A percentile compares a stretch with the other conserved stretches of the same genome.
Conservation (phyloP, 495 filamentous ascomycete species). For the Peziza echinospora region DNA sequence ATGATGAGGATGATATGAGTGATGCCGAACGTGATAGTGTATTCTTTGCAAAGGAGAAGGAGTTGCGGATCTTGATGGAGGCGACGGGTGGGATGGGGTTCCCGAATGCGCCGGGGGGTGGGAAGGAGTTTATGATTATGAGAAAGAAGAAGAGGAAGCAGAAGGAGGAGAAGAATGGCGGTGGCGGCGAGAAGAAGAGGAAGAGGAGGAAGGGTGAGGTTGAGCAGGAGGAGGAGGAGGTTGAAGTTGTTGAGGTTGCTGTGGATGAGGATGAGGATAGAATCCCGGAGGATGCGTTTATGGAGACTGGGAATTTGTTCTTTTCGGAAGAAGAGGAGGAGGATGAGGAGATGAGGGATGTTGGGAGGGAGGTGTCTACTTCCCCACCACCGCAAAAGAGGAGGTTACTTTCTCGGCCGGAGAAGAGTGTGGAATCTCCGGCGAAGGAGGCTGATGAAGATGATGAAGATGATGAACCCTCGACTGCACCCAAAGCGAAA, state of each 20-base stretch:
- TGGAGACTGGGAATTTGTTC: not conserved
- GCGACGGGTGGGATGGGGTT: not conserved
- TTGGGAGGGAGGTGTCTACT: no score
- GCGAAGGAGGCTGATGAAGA: no score
- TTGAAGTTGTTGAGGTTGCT: not conserved
- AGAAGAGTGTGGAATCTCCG: no score
- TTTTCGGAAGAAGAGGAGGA: slow-evolving; percentile 15
- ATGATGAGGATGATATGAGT: slow-evolving; percentile 21
- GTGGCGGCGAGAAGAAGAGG: not conserved
- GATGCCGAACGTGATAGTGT: slow-evolving; percentile 16
- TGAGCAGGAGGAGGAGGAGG: not conserved
- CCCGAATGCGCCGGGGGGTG: slow-evolving; percentile 7
- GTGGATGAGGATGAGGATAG: not conserved
- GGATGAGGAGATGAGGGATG: slow-evolving; percentile 31
- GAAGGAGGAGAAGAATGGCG: not conserved
- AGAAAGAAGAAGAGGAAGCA: not conserved
- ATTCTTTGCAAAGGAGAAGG: slow-evolving; percentile 17
- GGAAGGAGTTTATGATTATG: not conserved
- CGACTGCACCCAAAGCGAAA: no score
- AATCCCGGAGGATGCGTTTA: not conserved
- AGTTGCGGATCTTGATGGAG: slow-evolving; percentile 5
- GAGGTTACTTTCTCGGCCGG: no score
- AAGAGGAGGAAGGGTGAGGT: not conserved
- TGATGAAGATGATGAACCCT: no score
- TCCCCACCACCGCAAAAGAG: no score